phyloP scores from a whole-genome alignment of 495 filamentous ascomycete species.

The Penicillium malachiteum region DNA sequence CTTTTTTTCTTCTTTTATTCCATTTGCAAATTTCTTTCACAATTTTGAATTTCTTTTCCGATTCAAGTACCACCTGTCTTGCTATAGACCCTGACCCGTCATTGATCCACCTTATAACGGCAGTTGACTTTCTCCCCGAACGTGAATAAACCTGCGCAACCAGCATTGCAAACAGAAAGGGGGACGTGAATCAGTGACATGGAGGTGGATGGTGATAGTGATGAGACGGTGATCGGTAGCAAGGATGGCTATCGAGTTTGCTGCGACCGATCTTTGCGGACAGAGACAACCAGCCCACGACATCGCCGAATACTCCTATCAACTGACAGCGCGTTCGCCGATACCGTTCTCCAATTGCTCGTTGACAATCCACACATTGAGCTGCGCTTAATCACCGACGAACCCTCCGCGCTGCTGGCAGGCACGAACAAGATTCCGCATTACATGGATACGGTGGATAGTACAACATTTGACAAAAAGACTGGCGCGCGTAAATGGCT shows the following conservation, averaged over 20 bases:
- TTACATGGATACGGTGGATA: constrained; percentile 50
- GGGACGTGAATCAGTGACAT: constrained; percentile 24
- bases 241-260: constrained; percentile 13
- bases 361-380: constrained; percentile 43
- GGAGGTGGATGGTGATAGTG: constrained; percentile 31
- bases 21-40: too few species aligned
- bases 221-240: constrained; percentile 19
- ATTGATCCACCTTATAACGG: constrained; percentile 19
- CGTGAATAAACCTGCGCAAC: neutral
- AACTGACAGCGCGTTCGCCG: constrained; percentile 45
- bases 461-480: constrained; percentile 47
- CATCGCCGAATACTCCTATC: constrained; percentile 45
- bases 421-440: constrained; percentile 46
- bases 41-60: neutral
- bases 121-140: constrained; percentile 25
- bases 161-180: constrained; percentile 9
- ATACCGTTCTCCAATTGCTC: constrained; percentile 40
- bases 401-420: constrained; percentile 44
- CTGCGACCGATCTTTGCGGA: constrained; percentile 5
- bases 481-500: constrained; percentile 47
- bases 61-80: too few species aligned
- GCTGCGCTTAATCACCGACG: constrained; percentile 47
- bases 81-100: neutral
- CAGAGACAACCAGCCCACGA: constrained; percentile 14
- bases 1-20: too few species aligned